phyloP scores from a whole-genome alignment of 2,329 filamentous ascomycete genomes.

The Neonectria faginata region DNA sequence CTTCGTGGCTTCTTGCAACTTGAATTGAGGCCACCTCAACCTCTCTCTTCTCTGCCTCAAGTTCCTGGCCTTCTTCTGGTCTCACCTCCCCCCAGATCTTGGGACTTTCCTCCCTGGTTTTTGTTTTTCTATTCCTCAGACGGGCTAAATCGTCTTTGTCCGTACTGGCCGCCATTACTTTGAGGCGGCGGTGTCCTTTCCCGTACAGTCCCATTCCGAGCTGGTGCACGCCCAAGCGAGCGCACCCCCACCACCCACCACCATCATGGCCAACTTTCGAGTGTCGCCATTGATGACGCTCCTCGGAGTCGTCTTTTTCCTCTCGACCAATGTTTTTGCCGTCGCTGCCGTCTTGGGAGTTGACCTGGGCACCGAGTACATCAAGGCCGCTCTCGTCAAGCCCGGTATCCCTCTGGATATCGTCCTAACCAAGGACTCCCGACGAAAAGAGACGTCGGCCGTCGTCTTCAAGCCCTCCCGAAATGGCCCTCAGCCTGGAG shows the following conservation, averaged over 20 bases:
- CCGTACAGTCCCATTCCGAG: conserved; percentile 25
- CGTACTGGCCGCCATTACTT: conserved; percentile 16
- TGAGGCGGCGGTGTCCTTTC: conserved; percentile 27
- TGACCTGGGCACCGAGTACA: conserved; percentile 95
- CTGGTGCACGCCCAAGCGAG: conserved; percentile 38
- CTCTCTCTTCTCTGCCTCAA: conserved; percentile 33
- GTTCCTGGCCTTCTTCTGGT: conserved; percentile 25
- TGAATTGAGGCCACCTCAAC: conserved; percentile 53
- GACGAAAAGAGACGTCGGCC: conserved; percentile 92
- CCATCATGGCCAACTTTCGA: conserved; percentile 53
- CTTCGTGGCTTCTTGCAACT: conserved; percentile 47
- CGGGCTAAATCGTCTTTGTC: conserved; percentile 37
- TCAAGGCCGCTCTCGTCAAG: conserved; percentile 96
- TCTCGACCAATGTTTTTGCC: conserved; percentile 62
- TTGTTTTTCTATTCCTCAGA: conserved; percentile 18
- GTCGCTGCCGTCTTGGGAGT: conserved; percentile 85
- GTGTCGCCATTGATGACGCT: conserved; percentile 54
- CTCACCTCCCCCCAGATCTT: conserved; percentile 29
- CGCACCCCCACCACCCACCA: conserved; percentile 42
- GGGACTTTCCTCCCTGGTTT: conserved; percentile 25
- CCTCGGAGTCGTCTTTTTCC: conserved; percentile 53
- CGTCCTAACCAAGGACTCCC: conserved; percentile 96
- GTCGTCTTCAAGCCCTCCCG: conserved; percentile 93
- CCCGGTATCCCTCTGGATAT: conserved; percentile 97
- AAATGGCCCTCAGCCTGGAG: conserved; percentile 69